phyloP scores from a whole-genome alignment of 139 green algal genomes.

The Closterium sp. region DNA sequence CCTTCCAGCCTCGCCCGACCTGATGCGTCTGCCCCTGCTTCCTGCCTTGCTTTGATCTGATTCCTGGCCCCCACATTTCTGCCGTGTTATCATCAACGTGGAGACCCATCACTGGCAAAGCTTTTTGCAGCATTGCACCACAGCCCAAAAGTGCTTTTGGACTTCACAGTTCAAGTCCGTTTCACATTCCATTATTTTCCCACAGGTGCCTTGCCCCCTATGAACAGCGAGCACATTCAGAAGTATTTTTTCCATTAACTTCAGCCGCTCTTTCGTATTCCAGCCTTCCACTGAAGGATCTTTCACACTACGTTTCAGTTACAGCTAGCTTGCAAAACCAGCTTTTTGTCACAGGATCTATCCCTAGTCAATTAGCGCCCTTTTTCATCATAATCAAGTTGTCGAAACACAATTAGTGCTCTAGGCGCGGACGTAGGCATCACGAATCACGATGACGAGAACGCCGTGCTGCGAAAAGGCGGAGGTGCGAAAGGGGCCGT shows the following conservation, averaged over 20 bases:
- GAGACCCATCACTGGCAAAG: background rate
- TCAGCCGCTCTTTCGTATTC: background rate
- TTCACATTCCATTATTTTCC: background rate
- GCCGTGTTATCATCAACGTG: background rate
- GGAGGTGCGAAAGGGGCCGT: constrained; percentile 36
- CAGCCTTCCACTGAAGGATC: background rate
- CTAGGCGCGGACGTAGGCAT: background rate
- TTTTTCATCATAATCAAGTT: background rate
- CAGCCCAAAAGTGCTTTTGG: background rate
- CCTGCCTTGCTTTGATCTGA: background rate
- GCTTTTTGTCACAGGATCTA: background rate
- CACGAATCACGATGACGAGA: background rate
- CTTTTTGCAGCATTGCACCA: background rate
- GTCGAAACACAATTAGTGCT: background rate
- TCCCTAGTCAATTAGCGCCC: background rate
- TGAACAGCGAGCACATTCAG: background rate
- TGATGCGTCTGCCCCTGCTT: background rate
- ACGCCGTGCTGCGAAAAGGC: background rate
- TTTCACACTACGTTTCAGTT: background rate
- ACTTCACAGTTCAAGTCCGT: background rate
- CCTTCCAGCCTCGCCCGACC: background rate
- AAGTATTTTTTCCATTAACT: no score
- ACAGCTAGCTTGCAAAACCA: background rate
- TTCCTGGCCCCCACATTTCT: background rate
- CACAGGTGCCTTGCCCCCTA: background rate